Evolutionary conservation across 176 grass and related monocot genomes (phyloP).

Genomic region (Themeda triandra): DNA sequence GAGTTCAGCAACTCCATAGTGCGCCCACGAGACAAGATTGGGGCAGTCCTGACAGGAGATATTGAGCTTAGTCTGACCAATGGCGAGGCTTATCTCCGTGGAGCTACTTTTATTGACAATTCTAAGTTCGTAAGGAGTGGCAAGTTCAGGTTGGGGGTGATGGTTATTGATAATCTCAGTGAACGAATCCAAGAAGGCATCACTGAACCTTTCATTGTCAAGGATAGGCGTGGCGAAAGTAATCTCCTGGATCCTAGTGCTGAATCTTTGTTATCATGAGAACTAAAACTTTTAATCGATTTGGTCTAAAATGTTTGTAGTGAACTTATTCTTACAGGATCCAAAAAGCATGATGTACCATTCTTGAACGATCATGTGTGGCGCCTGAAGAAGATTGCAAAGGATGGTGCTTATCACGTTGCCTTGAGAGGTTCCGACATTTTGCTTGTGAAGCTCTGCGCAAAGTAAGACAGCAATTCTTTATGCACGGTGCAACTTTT

Average conservation of each 20-base stretch:
- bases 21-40: conserved; percentile 10
- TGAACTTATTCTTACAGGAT: conserved; percentile 7
- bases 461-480: conserved; percentile 26
- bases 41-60: conserved; percentile 23
- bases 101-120: conserved; percentile 36
- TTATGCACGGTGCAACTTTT: neutral
- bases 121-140: conserved; percentile 35
- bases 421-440: neutral
- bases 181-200: conserved; percentile 34
- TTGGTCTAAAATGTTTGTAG: neutral
- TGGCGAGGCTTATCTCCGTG: conserved; percentile 12
- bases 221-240: conserved; percentile 51
- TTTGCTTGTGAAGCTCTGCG: neutral
- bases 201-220: conserved; percentile 40
- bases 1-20: neutral
- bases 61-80: conserved; percentile 13
- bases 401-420: conserved; percentile 25
- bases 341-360: conserved; percentile 33
- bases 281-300: too few relatives aligned
- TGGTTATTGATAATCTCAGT: neutral
- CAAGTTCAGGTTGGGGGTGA: conserved; percentile 42
- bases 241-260: neutral
- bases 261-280: neutral
- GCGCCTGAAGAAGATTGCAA: conserved; percentile 36
- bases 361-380: conserved; percentile 40